Evolutionary conservation across 2,329 filamentous ascomycete species (phyloP).

Genomic region (Arthrobotrys megalospora): DNA sequence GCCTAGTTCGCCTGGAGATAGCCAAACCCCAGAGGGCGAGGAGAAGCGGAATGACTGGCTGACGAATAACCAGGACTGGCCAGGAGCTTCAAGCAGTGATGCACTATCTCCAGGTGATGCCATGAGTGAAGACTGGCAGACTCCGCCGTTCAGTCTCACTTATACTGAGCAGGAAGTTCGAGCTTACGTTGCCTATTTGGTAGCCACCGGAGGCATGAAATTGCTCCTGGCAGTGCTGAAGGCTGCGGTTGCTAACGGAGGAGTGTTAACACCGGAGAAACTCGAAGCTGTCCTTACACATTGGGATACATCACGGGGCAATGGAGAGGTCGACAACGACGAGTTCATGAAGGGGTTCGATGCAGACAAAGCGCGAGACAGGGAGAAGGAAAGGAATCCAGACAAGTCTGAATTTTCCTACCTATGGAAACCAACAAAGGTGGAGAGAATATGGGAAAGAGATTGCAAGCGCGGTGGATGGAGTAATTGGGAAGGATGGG

Average conservation of each 20-base stretch:
- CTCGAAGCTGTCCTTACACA: constrained; percentile 30
- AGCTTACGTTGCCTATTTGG: constrained; percentile 52
- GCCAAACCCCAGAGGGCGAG: constrained; percentile 20
- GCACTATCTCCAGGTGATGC: constrained; percentile 1
- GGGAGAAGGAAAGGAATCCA: constrained; percentile 33
- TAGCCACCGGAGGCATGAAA: constrained; percentile 56
- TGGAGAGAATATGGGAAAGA: constrained; percentile 59
- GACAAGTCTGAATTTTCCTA: constrained; percentile 47
- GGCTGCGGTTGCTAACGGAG: constrained; percentile 29
- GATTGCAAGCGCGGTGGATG: constrained; percentile 59
- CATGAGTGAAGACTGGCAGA: constrained; percentile 54
- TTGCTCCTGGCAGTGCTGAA: constrained; percentile 32
- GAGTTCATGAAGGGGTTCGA: constrained; percentile 53
- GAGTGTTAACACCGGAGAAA: constrained; percentile 36
- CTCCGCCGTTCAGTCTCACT: constrained; percentile 50
- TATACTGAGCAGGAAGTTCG: constrained; percentile 57
- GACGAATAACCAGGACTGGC: constrained; percentile 46
- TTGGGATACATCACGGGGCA: constrained; percentile 35
- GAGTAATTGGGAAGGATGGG: constrained; percentile 61
- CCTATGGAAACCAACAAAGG: constrained; percentile 48
- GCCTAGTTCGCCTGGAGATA: constrained; percentile 39
- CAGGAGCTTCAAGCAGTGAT: constrained; percentile 34
- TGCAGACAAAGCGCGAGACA: constrained; percentile 47
- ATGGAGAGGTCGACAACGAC: constrained; percentile 19
- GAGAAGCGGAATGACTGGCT: constrained; percentile 46